Conservation (phyloP, 2,329 filamentous ascomycete species). For the Talaromyces piceae region DNA sequence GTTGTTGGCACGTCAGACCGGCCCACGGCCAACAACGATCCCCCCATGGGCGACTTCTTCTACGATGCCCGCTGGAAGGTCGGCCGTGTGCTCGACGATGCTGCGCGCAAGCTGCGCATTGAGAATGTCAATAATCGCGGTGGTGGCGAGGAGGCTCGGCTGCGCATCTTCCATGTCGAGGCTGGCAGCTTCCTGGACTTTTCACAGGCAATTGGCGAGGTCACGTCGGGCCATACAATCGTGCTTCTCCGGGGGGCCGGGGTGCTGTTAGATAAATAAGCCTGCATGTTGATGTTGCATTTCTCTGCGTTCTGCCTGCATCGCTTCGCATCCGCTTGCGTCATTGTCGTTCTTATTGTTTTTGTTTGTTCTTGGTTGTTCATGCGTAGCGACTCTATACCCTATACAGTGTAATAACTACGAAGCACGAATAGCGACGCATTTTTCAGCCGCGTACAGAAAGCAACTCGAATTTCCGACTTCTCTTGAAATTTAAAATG, state of each 20-base stretch:
- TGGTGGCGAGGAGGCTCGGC: slow-evolving; percentile 55
- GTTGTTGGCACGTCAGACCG: slow-evolving; percentile 88
- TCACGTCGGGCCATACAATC: slow-evolving; percentile 75
- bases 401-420: background rate
- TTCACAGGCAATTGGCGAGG: slow-evolving; percentile 70
- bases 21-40: slow-evolving; percentile 60
- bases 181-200: slow-evolving; percentile 81
- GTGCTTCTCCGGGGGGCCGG: slow-evolving; percentile 82
- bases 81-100: slow-evolving; percentile 52
- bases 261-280: slow-evolving; percentile 41
- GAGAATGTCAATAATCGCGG: slow-evolving; percentile 41
- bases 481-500: too few species aligned
- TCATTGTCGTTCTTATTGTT: background rate
- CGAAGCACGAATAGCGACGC: background rate
- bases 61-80: slow-evolving; percentile 84
- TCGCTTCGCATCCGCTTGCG: background rate
- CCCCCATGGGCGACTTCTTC: slow-evolving; percentile 73
- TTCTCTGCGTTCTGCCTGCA: too few species aligned
- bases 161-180: slow-evolving; percentile 90
- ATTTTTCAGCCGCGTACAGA: too few species aligned
- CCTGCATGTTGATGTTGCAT: too few species aligned
- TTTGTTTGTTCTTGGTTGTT: too few species aligned
- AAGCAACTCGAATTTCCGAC: too few species aligned
- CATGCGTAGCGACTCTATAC: background rate
- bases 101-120: slow-evolving; percentile 34